A percentile compares a stretch with the other conserved stretches of the same genome.
phyloP scores from a whole-genome alignment of 2,329 filamentous ascomycete genomes.

The Ascochyta clinopodiicola region DNA sequence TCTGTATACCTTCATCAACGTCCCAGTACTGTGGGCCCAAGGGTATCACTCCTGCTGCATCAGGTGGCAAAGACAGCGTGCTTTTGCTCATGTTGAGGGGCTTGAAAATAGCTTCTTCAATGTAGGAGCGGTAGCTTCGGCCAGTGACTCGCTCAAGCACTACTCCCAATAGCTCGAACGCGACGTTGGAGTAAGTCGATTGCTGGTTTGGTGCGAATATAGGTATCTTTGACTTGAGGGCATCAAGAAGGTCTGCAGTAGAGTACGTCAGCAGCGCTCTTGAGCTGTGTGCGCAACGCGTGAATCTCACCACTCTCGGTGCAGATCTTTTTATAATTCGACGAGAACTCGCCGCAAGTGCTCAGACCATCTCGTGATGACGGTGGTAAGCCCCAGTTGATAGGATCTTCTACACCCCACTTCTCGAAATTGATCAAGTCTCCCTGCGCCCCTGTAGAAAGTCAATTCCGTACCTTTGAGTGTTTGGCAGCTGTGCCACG shows the following conservation, averaged over 20 bases:
- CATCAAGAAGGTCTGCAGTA: conserved; percentile 40
- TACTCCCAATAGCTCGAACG: conserved; percentile 51
- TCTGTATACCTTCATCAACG: conserved; percentile 51
- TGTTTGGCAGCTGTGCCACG: conserved; percentile 16
- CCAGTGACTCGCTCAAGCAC: conserved; percentile 49
- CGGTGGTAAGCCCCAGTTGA: conserved; percentile 45
- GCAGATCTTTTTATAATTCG: conserved; percentile 41
- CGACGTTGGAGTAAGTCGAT: conserved; percentile 53
- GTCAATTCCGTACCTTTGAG: conserved; percentile 37
- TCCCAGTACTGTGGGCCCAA: conserved; percentile 49
- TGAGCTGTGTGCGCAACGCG: no score
- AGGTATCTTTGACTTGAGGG: conserved; percentile 40
- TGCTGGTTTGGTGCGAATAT: conserved; percentile 53
- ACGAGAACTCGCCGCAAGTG: conserved; percentile 45
- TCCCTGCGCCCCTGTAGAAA: conserved; percentile 34
- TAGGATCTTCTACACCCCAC: conserved; percentile 1
- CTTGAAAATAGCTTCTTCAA: conserved; percentile 49
- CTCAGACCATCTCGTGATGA: conserved; percentile 39
- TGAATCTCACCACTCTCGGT: conserved; percentile 23
- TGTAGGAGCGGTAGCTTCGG: conserved; percentile 47
- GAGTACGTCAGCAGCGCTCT: conserved; percentile 15
- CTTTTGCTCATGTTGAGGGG: conserved; percentile 44
- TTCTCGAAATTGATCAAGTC: conserved; percentile 35
- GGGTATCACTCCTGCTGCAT: conserved; percentile 50
- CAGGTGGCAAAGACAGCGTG: conserved; percentile 35